Conservation (phyloP, 1,139 yeast genomes). For the Scheffersomyces segobiensis region DNA sequence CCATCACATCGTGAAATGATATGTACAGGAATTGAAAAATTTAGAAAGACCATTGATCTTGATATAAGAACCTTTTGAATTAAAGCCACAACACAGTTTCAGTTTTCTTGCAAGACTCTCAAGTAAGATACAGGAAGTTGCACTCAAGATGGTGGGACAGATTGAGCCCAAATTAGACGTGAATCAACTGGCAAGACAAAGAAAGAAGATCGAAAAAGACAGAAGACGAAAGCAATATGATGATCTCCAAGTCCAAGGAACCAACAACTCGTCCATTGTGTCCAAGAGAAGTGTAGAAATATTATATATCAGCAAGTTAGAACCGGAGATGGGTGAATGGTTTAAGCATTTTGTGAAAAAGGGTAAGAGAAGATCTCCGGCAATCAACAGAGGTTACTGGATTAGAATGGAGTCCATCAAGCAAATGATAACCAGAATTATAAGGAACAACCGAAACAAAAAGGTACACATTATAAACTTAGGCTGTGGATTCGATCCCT, state of each 20-base stretch:
- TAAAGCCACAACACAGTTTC: not conserved
- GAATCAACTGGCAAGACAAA: constrained; percentile 24
- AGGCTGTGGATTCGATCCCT: constrained; percentile 83
- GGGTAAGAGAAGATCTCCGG: constrained; percentile 72
- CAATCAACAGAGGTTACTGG: constrained; percentile 85
- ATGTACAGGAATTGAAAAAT: not conserved
- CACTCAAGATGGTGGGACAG: not conserved
- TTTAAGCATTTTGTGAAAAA: constrained; percentile 70
- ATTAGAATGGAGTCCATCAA: constrained; percentile 73
- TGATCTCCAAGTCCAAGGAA: constrained; percentile 73
- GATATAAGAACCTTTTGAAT: not conserved
- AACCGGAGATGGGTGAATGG: constrained; percentile 33
- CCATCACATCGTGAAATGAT: not conserved
- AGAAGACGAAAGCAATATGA: constrained; percentile 50
- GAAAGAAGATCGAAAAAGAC: constrained; percentile 50
- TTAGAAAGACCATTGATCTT: not conserved
- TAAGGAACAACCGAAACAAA: constrained; percentile 20
- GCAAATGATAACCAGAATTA: constrained; percentile 48
- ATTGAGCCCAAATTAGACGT: constrained; percentile 9
- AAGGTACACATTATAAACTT: constrained; percentile 56
- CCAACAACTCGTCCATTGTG: constrained; percentile 81
- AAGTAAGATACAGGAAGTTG: not conserved
- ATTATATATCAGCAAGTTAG: constrained; percentile 49
- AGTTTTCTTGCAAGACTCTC: not conserved
- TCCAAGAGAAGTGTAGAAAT: constrained; percentile 80